Conservation (phyloP, 2,329 filamentous ascomycete species). For the Apiospora hydei region DNA sequence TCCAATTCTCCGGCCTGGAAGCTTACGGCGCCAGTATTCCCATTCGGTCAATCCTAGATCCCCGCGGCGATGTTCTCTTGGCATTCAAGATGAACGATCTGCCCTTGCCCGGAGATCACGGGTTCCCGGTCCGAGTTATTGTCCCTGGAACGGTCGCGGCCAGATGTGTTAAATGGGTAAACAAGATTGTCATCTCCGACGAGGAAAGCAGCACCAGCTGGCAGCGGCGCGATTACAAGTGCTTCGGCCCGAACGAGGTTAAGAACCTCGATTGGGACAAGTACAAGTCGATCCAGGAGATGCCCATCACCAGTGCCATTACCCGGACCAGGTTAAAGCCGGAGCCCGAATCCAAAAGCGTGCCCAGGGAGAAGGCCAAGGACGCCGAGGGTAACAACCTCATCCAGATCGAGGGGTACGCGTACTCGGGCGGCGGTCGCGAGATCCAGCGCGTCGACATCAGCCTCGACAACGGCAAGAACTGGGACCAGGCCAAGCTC, state of each 20-base stretch:
- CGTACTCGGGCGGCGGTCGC: slow-evolving; percentile 72
- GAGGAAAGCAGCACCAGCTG: slow-evolving; percentile 72
- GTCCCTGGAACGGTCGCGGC: slow-evolving; percentile 73
- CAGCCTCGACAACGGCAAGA: slow-evolving; percentile 67
- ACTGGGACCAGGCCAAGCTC: slow-evolving; percentile 70
- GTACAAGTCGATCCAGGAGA: slow-evolving; percentile 71
- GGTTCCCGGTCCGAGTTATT: slow-evolving; percentile 67
- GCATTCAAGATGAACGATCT: slow-evolving; percentile 73
- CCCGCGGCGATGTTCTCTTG: slow-evolving; percentile 68
- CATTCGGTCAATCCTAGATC: slow-evolving; percentile 63
- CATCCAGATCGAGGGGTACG: slow-evolving; percentile 64
- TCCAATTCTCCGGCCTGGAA: slow-evolving; percentile 62
- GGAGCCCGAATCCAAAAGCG: slow-evolving; percentile 3
- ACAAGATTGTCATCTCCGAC: slow-evolving; percentile 67
- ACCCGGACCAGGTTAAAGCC: slow-evolving; percentile 48
- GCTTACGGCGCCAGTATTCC: slow-evolving; percentile 70
- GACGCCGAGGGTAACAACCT: slow-evolving; percentile 30
- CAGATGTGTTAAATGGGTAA: slow-evolving; percentile 74
- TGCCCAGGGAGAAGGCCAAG: slow-evolving; percentile 28
- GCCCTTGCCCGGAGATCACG: slow-evolving; percentile 69
- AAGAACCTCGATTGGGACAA: slow-evolving; percentile 66
- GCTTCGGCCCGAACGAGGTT: slow-evolving; percentile 69
- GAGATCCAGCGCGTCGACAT: slow-evolving; percentile 73
- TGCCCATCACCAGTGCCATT: slow-evolving; percentile 73
- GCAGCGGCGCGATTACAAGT: slow-evolving; percentile 74